Conservation (phyloP, 345 rosid genomes). For the Arabis hirsuta region DNA sequence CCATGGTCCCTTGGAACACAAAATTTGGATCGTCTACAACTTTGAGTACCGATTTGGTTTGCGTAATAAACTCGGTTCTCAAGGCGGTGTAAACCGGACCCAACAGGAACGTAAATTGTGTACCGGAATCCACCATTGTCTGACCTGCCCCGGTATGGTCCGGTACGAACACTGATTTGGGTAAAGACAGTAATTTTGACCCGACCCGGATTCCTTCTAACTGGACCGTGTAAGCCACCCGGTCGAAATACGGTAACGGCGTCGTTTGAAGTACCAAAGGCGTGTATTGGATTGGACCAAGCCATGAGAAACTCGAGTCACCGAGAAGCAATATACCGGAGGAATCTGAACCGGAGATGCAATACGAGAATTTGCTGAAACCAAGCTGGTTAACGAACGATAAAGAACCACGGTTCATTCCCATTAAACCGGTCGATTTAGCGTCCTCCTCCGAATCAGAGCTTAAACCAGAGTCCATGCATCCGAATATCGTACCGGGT, state of each 20-base stretch:
- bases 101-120: slow-evolving; percentile 70
- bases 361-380: slow-evolving; percentile 71
- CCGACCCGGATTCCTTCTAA: slow-evolving; percentile 70
- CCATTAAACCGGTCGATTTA: slow-evolving; percentile 74
- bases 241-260: slow-evolving; percentile 71
- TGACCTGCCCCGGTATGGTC: slow-evolving; percentile 93
- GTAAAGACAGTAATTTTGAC: slow-evolving; percentile 47
- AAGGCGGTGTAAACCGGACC: slow-evolving; percentile 70
- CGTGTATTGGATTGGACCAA: slow-evolving; percentile 59
- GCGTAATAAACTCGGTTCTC: slow-evolving; percentile 56
- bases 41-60: slow-evolving; percentile 52
- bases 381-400: slow-evolving; percentile 74
- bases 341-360: slow-evolving; percentile 74
- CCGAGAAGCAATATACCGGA: slow-evolving; percentile 73
- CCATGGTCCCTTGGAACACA: slow-evolving; percentile 85
- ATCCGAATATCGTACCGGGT: slow-evolving; percentile 63
- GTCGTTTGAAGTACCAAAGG: slow-evolving; percentile 57
- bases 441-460: slow-evolving; percentile 64
- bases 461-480: slow-evolving; percentile 74
- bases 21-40: slow-evolving; percentile 55
- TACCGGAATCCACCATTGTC: slow-evolving; percentile 83
- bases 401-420: slow-evolving; percentile 80
- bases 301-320: slow-evolving; percentile 55
- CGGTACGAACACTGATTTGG: slow-evolving; percentile 58
- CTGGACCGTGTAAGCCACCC: slow-evolving; percentile 74